phyloP scores from a whole-genome alignment of 306 rosid species.

The Quercus mongolica region DNA sequence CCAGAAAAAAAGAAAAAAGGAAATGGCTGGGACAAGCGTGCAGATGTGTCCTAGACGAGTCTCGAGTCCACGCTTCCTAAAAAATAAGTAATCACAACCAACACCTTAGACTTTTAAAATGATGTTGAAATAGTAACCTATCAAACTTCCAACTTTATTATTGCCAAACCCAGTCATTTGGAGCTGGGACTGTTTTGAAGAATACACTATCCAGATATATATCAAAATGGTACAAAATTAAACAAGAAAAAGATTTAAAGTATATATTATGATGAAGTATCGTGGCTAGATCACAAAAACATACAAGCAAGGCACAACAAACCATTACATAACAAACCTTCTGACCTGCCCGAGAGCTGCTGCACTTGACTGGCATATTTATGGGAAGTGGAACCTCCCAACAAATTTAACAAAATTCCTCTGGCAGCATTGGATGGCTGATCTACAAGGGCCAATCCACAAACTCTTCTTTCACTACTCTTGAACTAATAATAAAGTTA shows the following conservation, averaged over 20 bases:
- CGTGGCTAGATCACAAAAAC: constrained; percentile 34
- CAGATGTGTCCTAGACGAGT: too few relatives aligned
- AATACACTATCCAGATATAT: constrained; percentile 41
- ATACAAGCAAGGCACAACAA: constrained; percentile 45
- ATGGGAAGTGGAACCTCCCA: constrained; percentile 27
- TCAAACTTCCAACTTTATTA: constrained; percentile 34
- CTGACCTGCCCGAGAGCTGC: constrained; percentile 23
- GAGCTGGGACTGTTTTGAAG: constrained; percentile 41
- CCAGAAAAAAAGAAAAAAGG: too few relatives aligned
- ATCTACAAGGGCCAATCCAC: constrained; percentile 32
- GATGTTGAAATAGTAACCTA: not conserved
- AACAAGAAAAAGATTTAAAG: constrained; percentile 9
- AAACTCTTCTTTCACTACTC: constrained; percentile 19
- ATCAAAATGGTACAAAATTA: constrained; percentile 28
- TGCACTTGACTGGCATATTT: constrained; percentile 27
- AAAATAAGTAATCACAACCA: not conserved
- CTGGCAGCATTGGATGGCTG: constrained; percentile 33
- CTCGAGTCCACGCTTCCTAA: too few relatives aligned
- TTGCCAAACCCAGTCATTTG: constrained; percentile 34
- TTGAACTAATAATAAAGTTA: constrained; percentile 3
- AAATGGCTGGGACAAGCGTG: too few relatives aligned
- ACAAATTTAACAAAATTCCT: constrained; percentile 33
- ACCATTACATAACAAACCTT: constrained; percentile 40
- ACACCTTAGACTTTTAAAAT: not conserved
- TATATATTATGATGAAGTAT: constrained; percentile 32